These are phyloP conservation scores for Penicillium desertorum DNA, from an alignment of 495 filamentous ascomycete species.

Conservation along the genomic window DNA sequence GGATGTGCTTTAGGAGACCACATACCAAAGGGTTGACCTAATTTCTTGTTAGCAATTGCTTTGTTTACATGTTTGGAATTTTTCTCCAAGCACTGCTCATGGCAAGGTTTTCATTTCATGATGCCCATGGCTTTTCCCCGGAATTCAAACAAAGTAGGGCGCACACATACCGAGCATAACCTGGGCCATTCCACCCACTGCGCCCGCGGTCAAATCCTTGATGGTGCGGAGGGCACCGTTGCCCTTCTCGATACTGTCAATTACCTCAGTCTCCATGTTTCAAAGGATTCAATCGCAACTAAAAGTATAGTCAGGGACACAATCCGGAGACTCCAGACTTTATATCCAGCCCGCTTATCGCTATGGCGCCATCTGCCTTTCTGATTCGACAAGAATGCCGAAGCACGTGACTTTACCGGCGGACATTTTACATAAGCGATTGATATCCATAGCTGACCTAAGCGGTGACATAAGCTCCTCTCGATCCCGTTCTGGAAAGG, in stretches of 20 bases:
- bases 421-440: conserved; percentile 31
- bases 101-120: not conserved
- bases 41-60: conserved; percentile 29
- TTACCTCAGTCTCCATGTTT: conserved; percentile 40
- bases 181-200: conserved; percentile 88
- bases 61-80: not conserved
- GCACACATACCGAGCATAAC: conserved; percentile 80
- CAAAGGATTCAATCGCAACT: conserved; percentile 8
- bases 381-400: conserved; percentile 39
- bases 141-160: conserved; percentile 5
- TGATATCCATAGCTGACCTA: not conserved
- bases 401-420: conserved; percentile 37
- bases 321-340: conserved; percentile 22
- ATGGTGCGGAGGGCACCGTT: conserved; percentile 56
- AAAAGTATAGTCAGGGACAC: conserved; percentile 10
- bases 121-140: not conserved
- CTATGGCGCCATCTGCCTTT: conserved; percentile 26
- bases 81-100: not conserved
- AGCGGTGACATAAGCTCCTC: conserved; percentile 15
- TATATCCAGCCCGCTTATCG: conserved; percentile 33
- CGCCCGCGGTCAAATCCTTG: conserved; percentile 91
- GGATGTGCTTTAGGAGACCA: conserved; percentile 13
- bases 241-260: conserved; percentile 41
- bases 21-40: conserved; percentile 90
- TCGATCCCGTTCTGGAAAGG: conserved; percentile 23